A percentile compares a stretch with the other conserved stretches of the same genome.
These are phyloP conservation scores for Paraphysoderma sedebokerense DNA, from an alignment of 371 early-diverging fungal genomes.

Conservation along the genomic window DNA sequence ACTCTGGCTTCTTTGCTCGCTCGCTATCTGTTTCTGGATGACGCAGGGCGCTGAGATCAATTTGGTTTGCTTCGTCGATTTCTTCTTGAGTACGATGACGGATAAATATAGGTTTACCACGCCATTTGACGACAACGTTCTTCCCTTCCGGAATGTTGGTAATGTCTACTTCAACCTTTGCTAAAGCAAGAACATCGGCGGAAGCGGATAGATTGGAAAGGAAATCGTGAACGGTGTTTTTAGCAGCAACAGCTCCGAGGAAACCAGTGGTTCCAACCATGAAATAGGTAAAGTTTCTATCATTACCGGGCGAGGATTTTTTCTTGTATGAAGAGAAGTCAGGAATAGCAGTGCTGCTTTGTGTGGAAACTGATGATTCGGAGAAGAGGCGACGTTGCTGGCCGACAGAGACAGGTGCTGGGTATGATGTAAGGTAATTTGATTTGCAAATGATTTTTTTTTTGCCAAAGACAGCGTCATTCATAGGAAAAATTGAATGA, in stretches of 20 bases:
- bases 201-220: conserved; percentile 83
- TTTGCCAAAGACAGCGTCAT: too few species aligned
- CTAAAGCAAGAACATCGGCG: conserved; percentile 92
- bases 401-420: too few species aligned
- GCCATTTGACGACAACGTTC: conserved; percentile 94
- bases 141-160: conserved; percentile 85
- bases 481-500: too few species aligned
- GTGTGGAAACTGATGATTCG: background rate
- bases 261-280: conserved; percentile 85
- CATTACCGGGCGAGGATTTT: background rate
- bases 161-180: conserved; percentile 90
- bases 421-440: too few species aligned
- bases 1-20: conserved; percentile 80
- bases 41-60: conserved; percentile 58
- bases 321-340: conserved; percentile 6
- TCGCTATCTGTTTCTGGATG: conserved; percentile 86
- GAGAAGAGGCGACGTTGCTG: too few species aligned
- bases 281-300: conserved; percentile 57
- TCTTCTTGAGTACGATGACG: conserved; percentile 90
- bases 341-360: background rate
- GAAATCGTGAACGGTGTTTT: conserved; percentile 81
- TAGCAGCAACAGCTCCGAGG: conserved; percentile 69
- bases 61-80: conserved; percentile 80
- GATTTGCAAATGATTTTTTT: too few species aligned
- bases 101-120: conserved; percentile 96